Conservation (phyloP, 2,329 filamentous ascomycete species). For the Fusarium heterosporum region DNA sequence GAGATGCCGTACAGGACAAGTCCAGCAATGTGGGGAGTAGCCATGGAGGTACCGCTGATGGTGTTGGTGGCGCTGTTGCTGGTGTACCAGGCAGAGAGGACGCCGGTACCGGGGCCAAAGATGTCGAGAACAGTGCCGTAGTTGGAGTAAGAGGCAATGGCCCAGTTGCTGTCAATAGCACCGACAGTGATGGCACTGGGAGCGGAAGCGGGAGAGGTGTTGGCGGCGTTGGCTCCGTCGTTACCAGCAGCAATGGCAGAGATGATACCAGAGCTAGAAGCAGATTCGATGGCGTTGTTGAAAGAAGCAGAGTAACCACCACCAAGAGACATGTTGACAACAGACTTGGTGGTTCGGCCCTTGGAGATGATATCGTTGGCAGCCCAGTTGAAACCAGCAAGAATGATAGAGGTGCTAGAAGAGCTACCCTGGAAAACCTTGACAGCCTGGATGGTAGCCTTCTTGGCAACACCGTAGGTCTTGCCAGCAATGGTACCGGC, state of each 20-base stretch:
- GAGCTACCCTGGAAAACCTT: conserved; percentile 57
- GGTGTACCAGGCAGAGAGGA: conserved; percentile 63
- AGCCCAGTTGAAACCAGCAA: conserved; percentile 56
- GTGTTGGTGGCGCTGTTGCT: conserved; percentile 57
- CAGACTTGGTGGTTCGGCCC: conserved; percentile 55
- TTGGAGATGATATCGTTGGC: conserved; percentile 58
- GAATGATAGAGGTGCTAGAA: conserved; percentile 49
- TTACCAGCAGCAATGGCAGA: conserved; percentile 69
- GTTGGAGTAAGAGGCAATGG: conserved; percentile 62
- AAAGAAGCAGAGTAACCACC: conserved; percentile 59
- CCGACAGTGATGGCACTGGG: conserved; percentile 51
- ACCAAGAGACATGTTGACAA: conserved; percentile 69
- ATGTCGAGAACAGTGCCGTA: conserved; percentile 62
- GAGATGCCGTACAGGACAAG: conserved; percentile 62
- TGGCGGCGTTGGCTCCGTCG: conserved; percentile 48
- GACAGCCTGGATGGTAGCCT: conserved; percentile 57
- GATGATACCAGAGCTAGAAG: conserved; percentile 60
- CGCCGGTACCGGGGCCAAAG: conserved; percentile 61
- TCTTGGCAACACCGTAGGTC: conserved; percentile 58
- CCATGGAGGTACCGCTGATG: conserved; percentile 74
- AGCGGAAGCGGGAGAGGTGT: conserved; percentile 50
- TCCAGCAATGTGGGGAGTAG: conserved; percentile 70
- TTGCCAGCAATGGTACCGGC: conserved; percentile 53
- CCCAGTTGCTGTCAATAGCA: conserved; percentile 53
- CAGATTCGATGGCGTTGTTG: conserved; percentile 62